phyloP scores from a whole-genome alignment of 371 early-diverging fungal species.

The Saksenaea oblongispora region DNA sequence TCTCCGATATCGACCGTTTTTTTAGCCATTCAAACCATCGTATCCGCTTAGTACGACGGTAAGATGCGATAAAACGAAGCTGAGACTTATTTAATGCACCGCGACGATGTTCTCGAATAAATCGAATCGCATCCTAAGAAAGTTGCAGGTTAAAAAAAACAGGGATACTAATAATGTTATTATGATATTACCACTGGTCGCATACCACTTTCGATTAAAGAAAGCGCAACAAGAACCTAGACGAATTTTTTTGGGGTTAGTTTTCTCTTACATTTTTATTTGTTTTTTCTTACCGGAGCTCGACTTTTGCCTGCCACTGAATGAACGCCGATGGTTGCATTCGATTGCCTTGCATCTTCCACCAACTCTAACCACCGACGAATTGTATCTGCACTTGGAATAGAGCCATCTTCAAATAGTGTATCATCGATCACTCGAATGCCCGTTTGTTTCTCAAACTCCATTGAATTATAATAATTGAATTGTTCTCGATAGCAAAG shows the following conservation, averaged over 20 bases:
- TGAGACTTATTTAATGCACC: conserved; percentile 72
- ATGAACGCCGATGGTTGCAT: conserved; percentile 62
- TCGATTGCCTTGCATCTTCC: conserved; percentile 31
- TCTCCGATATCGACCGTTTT: not conserved
- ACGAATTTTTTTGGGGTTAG: not conserved
- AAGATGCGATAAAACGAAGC: conserved; percentile 44
- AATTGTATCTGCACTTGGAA: conserved; percentile 42
- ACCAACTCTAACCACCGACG: conserved; percentile 42
- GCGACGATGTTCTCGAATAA: conserved; percentile 58
- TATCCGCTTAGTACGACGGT: not conserved
- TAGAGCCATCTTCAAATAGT: conserved; percentile 64
- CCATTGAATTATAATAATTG: conserved; percentile 50
- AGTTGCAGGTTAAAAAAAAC: not conserved
- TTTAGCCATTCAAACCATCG: not conserved
- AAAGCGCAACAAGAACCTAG: conserved; percentile 60
- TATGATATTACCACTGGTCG: conserved; percentile 56
- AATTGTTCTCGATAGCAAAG: conserved; percentile 53
- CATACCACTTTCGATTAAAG: conserved; percentile 69
- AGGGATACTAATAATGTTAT: not conserved
- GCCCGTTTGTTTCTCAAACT: conserved; percentile 44
- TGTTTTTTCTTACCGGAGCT: conserved; percentile 58
- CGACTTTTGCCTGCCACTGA: conserved; percentile 75
- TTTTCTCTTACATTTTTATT: not conserved
- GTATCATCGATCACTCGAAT: conserved; percentile 58
- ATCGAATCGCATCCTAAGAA: conserved; percentile 58